Base-by-base conservation (phyloP, 495 filamentous ascomycete species). In the Penicillium coprophilum region DNA sequence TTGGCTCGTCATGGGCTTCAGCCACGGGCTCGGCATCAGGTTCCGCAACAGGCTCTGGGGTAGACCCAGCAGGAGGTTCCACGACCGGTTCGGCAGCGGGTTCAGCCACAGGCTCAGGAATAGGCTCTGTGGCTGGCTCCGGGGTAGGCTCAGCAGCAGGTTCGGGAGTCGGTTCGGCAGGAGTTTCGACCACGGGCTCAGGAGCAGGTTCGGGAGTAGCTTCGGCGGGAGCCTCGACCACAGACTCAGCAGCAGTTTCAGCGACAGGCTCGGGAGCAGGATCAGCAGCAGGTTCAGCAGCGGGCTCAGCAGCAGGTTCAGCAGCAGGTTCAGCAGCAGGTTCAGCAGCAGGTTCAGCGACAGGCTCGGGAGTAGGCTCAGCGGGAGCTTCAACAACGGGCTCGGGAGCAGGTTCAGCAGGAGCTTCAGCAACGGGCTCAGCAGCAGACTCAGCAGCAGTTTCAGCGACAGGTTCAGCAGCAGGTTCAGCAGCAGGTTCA, bases 141-240 rank as follows among this genome's bases (percentile, higher is more conserved):
- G 31, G 44, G 2, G 38, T 45, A 21, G 59, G 47, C 36, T 56
- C 34, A 17, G 50, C 41, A 32, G 24, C 44, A 20, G 59, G 47
- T 28, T 62, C 52, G 23, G 46, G 8, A n/a, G n/a, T n/a, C 4
- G 20, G 41, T 2, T 49, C 47, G 9, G 54, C 19, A 10, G 20
- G 1, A 44, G 54, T 17, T 15, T 45, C 54, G 12, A 19, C 28
- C 4, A 20, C n/a, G 1, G 39, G 38, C 9, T 53, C 39, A 2
- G 49, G 1, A 4, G 13, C 7, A 20, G 54, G 48, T 38, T 52
- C 59, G 6, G 55, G n/a, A 27, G 13, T 19, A 1, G 58, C 28
- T n/a, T 56, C 54, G 12, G 58, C 38, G 21, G 58, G 46, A 13
- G 56, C 21, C 23, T 64, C 55, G 46, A 32, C 13, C n/a, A 28